A percentile compares a stretch with the other conserved stretches of the same genome.
These are phyloP conservation scores for Penicillium occitanis DNA, from an alignment of 2,329 filamentous ascomycete species.

Conservation along the genomic window DNA sequence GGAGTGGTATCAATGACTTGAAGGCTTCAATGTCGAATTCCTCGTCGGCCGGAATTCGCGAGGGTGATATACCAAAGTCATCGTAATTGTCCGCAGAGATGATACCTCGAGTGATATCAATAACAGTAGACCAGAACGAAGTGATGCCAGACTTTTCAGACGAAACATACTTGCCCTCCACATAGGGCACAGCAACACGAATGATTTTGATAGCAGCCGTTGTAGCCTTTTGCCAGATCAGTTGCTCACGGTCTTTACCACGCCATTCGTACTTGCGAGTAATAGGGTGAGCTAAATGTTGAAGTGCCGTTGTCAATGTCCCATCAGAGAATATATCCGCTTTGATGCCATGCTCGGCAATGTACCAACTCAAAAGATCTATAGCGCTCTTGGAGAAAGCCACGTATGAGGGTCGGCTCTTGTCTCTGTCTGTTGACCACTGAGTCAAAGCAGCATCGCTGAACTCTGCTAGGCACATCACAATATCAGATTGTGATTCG, in stretches of 20 bases:
- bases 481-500: constrained; percentile 37
- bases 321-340: constrained; percentile 68
- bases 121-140: constrained; percentile 69
- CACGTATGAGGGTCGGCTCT: constrained; percentile 72
- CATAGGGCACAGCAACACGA: constrained; percentile 61
- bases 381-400: constrained; percentile 85
- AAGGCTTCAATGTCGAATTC: constrained; percentile 79
- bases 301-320: constrained; percentile 64
- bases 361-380: constrained; percentile 57
- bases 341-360: constrained; percentile 49
- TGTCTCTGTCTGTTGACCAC: constrained; percentile 39
- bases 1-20: constrained; percentile 61
- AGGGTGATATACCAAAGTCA: constrained; percentile 44
- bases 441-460: constrained; percentile 57
- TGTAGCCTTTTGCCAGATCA: constrained; percentile 80
- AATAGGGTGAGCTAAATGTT: constrained; percentile 69
- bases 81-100: constrained; percentile 61
- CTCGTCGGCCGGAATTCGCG: constrained; percentile 66
- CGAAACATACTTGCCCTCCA: constrained; percentile 47
- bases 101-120: constrained; percentile 67
- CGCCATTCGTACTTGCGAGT: constrained; percentile 77
- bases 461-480: constrained; percentile 62
- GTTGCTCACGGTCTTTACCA: constrained; percentile 66
- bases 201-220: constrained; percentile 68
- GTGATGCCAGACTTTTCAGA: constrained; percentile 44